Evolutionary conservation across 2,329 filamentous ascomycete genomes (phyloP).

Genomic region (Cordyceps farinosa): DNA sequence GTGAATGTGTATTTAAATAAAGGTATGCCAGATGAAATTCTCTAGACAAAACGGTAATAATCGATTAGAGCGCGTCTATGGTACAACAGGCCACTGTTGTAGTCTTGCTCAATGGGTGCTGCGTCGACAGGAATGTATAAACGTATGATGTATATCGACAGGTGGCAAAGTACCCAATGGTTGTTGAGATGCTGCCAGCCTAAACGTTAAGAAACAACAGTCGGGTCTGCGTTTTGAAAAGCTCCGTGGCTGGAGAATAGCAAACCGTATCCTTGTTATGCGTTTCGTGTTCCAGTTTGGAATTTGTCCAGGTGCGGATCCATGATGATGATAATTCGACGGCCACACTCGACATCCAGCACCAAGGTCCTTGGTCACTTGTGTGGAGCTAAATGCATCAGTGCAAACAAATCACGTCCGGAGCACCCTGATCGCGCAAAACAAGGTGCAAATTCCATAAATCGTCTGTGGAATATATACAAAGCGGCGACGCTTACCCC

Average conservation of each 20-base stretch:
- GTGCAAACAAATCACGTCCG: conserved; percentile 10
- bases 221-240: not conserved
- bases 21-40: too few species aligned
- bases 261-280: not conserved
- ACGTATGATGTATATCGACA: too few species aligned
- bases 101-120: too few species aligned
- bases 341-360: not conserved
- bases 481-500: conserved; percentile 50
- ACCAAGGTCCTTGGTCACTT: not conserved
- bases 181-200: too few species aligned
- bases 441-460: conserved; percentile 33
- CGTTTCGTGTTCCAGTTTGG: not conserved
- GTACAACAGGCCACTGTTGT: too few species aligned
- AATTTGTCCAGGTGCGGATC: not conserved
- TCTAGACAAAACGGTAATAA: too few species aligned
- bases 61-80: too few species aligned
- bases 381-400: conserved; percentile 4
- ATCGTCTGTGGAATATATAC: conserved; percentile 48
- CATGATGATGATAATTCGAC: not conserved
- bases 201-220: too few species aligned
- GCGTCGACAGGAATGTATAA: too few species aligned
- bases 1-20: not conserved
- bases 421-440: conserved; percentile 5
- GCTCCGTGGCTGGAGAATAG: too few species aligned
- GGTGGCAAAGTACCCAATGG: too few species aligned